Percentiles rank a stretch among this genome's conserved stretches.
These are phyloP conservation scores for Gnomoniopsis smithogilvyi DNA, from an alignment of 2,329 filamentous ascomycete genomes.

Conservation along the genomic window DNA sequence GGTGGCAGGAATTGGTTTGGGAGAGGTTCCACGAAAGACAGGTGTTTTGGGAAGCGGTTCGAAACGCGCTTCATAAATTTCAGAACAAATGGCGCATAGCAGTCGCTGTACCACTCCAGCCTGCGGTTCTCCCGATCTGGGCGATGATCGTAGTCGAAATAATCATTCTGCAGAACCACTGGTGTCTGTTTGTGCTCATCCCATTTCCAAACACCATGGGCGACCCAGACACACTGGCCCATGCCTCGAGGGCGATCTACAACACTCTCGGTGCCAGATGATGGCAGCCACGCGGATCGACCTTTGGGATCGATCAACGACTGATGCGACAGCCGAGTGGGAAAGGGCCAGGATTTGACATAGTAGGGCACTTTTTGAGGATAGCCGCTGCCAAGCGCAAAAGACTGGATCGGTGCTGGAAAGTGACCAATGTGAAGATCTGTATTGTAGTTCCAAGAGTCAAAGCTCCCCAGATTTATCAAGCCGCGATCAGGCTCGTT, in stretches of 20 bases:
- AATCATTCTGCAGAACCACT: constrained; percentile 27
- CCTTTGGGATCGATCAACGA: constrained; percentile 34
- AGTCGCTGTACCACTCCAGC: constrained; percentile 41
- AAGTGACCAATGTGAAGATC: constrained; percentile 39
- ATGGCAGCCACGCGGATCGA: constrained; percentile 32
- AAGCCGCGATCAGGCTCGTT: constrained; percentile 41
- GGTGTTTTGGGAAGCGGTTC: constrained; percentile 25
- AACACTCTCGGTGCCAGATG: constrained; percentile 15
- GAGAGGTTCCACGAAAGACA: constrained; percentile 38
- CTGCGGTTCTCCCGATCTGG: constrained; percentile 30
- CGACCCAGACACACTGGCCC: constrained; percentile 35
- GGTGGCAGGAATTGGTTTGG: constrained; percentile 39
- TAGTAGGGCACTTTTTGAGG: constrained; percentile 35
- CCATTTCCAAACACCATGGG: constrained; percentile 37
- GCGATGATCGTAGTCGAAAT: constrained; percentile 37
- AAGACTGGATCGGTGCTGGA: constrained; percentile 34
- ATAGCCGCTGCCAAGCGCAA: constrained; percentile 38
- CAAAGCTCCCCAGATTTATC: constrained; percentile 35
- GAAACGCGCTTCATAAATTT: constrained; percentile 33
- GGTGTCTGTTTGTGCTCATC: constrained; percentile 27
- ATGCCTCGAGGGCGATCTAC: constrained; percentile 24
- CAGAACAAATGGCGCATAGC: constrained; percentile 37
- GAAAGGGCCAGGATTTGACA: constrained; percentile 39
- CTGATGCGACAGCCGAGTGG: constrained; percentile 33
- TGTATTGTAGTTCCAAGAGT: constrained; percentile 39